Base-by-base conservation (phyloP, 1,139 yeast species). In the Blastobotrys illinoisensis region DNA sequence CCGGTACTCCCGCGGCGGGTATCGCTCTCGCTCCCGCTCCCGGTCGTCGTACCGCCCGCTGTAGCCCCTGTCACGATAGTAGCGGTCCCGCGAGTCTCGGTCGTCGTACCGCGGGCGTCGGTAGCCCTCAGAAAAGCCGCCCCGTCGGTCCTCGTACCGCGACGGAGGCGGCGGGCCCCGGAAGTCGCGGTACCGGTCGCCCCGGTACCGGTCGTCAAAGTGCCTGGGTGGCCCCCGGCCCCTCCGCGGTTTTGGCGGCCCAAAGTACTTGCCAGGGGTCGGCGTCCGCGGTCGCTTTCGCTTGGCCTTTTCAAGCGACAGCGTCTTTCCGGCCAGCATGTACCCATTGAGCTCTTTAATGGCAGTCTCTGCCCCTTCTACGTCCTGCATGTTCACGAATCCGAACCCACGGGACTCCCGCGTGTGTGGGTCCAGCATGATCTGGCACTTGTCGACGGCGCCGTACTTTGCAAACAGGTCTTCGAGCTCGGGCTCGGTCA, bases 261-360 rank as follows among this genome's bases (percentile, higher is more conserved):
- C 75, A 57, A 66, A 69, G 61, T 72, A 72, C 60, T 67, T 69
- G 46, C 75, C 75, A n/a, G 75, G 75, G 3, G 75, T 72, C 21
- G 75, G 75, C 16, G 74, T 69, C 47, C 74, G 66, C 44, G 75
- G 73, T 45, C 74, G 62, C 59, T 68, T 66, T 49, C 75, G 68
- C 55, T 68, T 68, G 44, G 75, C 75, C 56, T 64, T 64, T 53
- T 72, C 74, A 45, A 71, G 65, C 26, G 68, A 60, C 46, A 71
- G 60, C 16, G 65, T 58, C 48, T 68, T 62, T 24, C 75, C 75
- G 9, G 66, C 69, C 19, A 68, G 50, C 44, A 63, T 67, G 32
- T 56, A 56, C 23, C 74, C 74, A 48, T 67, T 62, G 28, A 71
- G 62, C n/a, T 60, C 66, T 46, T 59, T 61, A 20, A 70, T 55